Evolutionary conservation across 2,329 filamentous ascomycete genomes (phyloP).

Genomic region (Aspergillus eucalypticola): DNA sequence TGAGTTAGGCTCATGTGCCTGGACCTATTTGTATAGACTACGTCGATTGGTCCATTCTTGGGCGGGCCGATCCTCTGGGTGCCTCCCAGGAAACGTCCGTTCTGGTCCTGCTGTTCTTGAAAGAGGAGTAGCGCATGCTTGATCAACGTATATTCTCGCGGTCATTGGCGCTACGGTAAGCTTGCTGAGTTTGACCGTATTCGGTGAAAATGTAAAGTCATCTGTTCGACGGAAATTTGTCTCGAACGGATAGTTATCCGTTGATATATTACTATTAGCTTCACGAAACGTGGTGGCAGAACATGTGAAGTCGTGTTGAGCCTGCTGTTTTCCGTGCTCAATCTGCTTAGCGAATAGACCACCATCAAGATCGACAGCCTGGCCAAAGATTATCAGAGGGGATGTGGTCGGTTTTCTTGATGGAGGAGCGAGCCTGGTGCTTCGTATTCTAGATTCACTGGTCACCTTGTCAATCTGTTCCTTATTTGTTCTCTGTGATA

Average conservation of each 20-base stretch:
- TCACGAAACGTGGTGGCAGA: neutral
- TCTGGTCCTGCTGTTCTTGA: neutral
- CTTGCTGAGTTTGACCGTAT: neutral
- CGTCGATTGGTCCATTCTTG: neutral
- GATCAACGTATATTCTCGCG: neutral
- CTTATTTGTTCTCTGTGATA: neutral
- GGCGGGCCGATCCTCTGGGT: neutral
- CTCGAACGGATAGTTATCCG: no score
- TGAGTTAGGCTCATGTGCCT: neutral
- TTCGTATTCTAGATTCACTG: neutral
- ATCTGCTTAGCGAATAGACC: neutral
- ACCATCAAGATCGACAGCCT: conserved; percentile 10
- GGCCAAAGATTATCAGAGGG: conserved; percentile 20
- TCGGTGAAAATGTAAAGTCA: neutral
- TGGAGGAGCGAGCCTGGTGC: neutral
- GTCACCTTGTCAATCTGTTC: no score
- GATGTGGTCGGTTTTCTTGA: neutral
- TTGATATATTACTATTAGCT: neutral
- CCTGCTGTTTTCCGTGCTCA: neutral
- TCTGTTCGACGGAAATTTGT: neutral
- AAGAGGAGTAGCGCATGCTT: neutral
- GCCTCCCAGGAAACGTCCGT: neutral
- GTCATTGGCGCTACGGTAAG: neutral
- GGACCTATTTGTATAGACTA: neutral
- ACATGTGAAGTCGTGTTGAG: neutral